Conservation (phyloP, 2,329 filamentous ascomycete genomes). For the Neofusicoccum umdonicola region DNA sequence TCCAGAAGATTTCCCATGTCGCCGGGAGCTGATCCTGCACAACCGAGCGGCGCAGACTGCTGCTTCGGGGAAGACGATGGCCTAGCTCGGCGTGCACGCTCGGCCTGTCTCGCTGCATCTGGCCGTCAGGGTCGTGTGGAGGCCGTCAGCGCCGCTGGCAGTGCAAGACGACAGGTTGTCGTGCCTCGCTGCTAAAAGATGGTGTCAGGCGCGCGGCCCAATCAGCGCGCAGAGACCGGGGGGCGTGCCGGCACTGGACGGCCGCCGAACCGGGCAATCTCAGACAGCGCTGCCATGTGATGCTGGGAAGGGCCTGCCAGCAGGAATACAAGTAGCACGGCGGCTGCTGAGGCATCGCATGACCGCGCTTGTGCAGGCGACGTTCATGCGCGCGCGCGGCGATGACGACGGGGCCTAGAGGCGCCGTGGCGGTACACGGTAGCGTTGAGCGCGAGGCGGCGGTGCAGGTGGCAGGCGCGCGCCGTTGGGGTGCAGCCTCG, state of each 20-base stretch:
- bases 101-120: slow-evolving; percentile 5
- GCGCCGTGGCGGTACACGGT: neutral
- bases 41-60: slow-evolving; percentile 9
- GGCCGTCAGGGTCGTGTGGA: slow-evolving; percentile 7
- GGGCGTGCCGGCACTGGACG: neutral
- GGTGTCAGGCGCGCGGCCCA: neutral
- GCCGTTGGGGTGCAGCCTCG: neutral
- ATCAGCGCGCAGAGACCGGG: slow-evolving; percentile 6
- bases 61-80: slow-evolving; percentile 14
- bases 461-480: neutral
- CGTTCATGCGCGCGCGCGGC: slow-evolving; percentile 1
- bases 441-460: neutral
- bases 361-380: slow-evolving; percentile 16
- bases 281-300: slow-evolving; percentile 17
- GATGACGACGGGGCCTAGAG: neutral
- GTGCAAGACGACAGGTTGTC: slow-evolving; percentile 15
- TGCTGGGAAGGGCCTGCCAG: neutral
- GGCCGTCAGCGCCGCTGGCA: slow-evolving; percentile 3
- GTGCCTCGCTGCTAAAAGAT: slow-evolving; percentile 14
- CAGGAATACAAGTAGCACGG: slow-evolving; percentile 17
- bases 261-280: slow-evolving; percentile 2
- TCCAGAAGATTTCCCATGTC: slow-evolving; percentile 19
- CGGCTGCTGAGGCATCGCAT: slow-evolving; percentile 18
- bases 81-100: slow-evolving; percentile 11
- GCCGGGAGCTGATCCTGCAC: slow-evolving; percentile 10